Conservation (phyloP, 2,329 filamentous ascomycete genomes). For the Fusarium palustre region DNA sequence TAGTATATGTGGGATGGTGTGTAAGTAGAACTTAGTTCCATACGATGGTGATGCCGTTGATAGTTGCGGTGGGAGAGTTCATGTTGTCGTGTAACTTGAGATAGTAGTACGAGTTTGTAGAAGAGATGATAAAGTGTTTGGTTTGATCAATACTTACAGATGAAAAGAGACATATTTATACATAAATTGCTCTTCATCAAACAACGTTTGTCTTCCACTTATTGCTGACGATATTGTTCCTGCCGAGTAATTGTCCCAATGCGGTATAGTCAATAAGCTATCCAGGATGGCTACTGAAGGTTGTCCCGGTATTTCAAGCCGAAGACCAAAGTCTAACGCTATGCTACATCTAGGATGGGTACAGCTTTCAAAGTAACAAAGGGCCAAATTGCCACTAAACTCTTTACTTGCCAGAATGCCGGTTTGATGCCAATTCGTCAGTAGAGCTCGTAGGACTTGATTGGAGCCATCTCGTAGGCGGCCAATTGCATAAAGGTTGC, state of each 20-base stretch:
- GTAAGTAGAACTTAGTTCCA: background rate
- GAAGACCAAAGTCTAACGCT: no score
- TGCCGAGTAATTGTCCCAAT: constrained; percentile 2
- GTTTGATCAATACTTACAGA: background rate
- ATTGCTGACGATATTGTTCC: background rate
- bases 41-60: constrained; percentile 21
- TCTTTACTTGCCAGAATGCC: no score
- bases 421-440: no score
- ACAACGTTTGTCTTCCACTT: background rate
- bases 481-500: background rate
- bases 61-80: constrained; percentile 9
- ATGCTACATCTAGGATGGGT: no score
- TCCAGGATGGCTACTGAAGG: no score
- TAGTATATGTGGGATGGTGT: background rate
- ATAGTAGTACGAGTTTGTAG: background rate
- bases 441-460: no score
- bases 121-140: background rate
- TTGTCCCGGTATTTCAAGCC: no score
- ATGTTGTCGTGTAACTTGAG: background rate
- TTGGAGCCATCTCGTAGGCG: no score
- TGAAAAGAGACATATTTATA: background rate
- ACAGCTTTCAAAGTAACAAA: no score
- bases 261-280: background rate
- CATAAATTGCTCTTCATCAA: background rate
- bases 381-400: no score